Evolutionary conservation across 2,329 filamentous ascomycete genomes (phyloP).

Genomic region (Colletotrichum magnum): DNA sequence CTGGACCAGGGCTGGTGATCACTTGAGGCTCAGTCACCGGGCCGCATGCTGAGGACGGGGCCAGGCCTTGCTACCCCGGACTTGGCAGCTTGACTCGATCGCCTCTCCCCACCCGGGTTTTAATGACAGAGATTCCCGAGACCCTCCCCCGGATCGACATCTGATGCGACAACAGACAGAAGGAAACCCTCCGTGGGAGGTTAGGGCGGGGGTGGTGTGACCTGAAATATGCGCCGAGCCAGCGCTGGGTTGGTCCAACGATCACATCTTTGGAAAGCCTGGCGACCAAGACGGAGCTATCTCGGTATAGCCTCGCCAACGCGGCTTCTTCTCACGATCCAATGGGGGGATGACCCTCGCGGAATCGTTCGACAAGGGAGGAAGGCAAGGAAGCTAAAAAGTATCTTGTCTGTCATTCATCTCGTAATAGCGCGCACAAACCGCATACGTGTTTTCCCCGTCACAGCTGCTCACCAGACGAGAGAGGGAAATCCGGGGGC

Average conservation of each 20-base stretch:
- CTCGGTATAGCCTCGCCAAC: slow-evolving; percentile 29
- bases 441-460: no score
- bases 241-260: neutral
- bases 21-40: slow-evolving; percentile 26
- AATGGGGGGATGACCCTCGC: slow-evolving; percentile 13
- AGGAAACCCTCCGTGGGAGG: neutral
- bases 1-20: neutral
- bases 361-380: no score
- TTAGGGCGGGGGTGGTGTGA: slow-evolving; percentile 5
- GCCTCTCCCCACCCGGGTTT: neutral
- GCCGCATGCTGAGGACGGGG: neutral
- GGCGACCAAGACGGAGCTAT: slow-evolving; percentile 20
- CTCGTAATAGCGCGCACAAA: neutral
- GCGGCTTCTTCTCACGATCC: slow-evolving; percentile 20
- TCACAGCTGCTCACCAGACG: no score
- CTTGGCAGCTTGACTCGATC: slow-evolving; percentile 25
- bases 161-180: neutral
- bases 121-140: neutral
- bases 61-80: slow-evolving; percentile 17
- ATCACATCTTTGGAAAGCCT: slow-evolving; percentile 23
- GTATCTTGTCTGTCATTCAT: neutral
- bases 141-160: neutral
- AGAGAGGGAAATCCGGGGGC: no score
- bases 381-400: neutral
- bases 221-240: slow-evolving; percentile 1